These are phyloP conservation scores for Kwoniella dejecticola DNA, from an alignment of 768 basidiomycete genomes.

Conservation along the genomic window DNA sequence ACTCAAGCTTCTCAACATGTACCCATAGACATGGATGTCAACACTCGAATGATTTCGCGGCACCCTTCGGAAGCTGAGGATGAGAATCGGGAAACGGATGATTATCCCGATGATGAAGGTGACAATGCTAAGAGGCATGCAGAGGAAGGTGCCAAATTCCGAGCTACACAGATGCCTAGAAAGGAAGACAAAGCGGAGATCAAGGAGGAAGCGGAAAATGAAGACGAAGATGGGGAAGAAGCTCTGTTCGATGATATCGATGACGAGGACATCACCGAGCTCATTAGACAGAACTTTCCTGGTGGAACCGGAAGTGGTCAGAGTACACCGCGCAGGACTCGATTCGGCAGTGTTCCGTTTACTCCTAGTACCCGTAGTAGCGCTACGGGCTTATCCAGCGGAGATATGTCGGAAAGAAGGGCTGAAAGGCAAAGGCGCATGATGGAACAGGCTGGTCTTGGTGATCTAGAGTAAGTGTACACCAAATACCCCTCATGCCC, in stretches of 20 bases:
- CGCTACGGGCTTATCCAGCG: conserved; percentile 1
- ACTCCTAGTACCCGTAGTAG: conserved; percentile 27
- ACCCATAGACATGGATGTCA: conserved; percentile 35
- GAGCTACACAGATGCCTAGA: conserved; percentile 39
- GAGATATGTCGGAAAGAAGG: conserved; percentile 17
- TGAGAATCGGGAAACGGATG: conserved; percentile 48
- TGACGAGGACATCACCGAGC: conserved; percentile 45
- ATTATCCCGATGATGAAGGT: conserved; percentile 48
- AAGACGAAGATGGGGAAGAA: conserved; percentile 3
- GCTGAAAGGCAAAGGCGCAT: conserved; percentile 28
- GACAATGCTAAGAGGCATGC: conserved; percentile 31
- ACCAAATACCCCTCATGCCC: not conserved
- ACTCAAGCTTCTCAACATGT: conserved; percentile 36
- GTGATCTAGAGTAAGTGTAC: conserved; percentile 41
- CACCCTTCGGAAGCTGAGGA: conserved; percentile 51
- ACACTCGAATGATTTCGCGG: conserved; percentile 29
- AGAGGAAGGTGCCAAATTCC: conserved; percentile 35
- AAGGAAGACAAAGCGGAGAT: not conserved
- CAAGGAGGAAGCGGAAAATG: no score
- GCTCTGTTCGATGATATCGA: conserved; percentile 25
- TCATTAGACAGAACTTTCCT: conserved; percentile 35
- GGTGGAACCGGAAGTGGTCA: conserved; percentile 29
- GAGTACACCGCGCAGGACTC: conserved; percentile 22
- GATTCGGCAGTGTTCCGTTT: conserved; percentile 11
- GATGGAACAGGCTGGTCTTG: conserved; percentile 44